Evolutionary conservation across 495 filamentous ascomycete species (phyloP), one percentile per base, ranked within the genome.

Genomic region (Darksidea phi): DNA sequence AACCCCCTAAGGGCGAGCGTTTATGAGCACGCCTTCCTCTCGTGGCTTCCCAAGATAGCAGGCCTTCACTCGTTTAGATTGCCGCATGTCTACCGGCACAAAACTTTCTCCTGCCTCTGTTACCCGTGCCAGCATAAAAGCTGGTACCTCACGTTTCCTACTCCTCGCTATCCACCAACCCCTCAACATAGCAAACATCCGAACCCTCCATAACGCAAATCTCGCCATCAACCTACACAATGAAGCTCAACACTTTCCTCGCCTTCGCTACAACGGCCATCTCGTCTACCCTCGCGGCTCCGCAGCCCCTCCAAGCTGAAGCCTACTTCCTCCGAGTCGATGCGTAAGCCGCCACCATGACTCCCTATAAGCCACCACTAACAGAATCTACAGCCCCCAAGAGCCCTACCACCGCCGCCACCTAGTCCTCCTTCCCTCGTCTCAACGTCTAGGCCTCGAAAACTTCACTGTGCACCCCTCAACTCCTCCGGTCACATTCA

Each of bases 401-500:
- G 13, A 54, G 24, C 50, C 25, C 18, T 54, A 24, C 38, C 38
- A 56, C 41, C 12, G 32, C n/a, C 59, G 51, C 26, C 50, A 46
- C 38, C 23, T 55, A n/a, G 32, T 38, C 41, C 49, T n/a, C 34
- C 37, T 54, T 17, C 59, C 49, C 17, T 36, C 12, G 1, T 25
- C 47, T 47, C 1, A 23, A 1, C 18, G 15, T 6, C 59, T 61
- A 17, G 59, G 59, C 36, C 49, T 61, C 45, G 59, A 61, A 28
- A 61, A 61, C 50, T 54, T 61, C 26, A 61, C 59, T 28, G 36
- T 48, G 1, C 59, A 50, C 32, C 59, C 59, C 25, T n/a, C 24
- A 1, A 61, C 59, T 2, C 38, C 59, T 1, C 50, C 50, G 12
- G 25, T 61, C 37, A 17, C 12, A 10, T 25, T 55, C 51, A 13